These are phyloP conservation scores for Conringia planisiliqua DNA, from an alignment of 345 rosid species.

Conservation along the genomic window DNA sequence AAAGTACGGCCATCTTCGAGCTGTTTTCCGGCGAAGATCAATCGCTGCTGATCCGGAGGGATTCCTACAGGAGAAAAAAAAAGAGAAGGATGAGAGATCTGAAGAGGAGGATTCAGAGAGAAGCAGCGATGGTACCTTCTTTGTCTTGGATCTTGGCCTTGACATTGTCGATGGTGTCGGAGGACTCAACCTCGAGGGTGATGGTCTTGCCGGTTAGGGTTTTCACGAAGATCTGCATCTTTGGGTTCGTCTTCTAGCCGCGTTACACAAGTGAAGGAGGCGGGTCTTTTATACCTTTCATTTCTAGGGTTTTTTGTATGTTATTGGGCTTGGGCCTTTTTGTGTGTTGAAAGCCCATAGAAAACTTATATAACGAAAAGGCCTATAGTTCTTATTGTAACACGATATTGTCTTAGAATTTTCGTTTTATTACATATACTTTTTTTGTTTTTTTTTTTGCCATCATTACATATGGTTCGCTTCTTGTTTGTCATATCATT, in stretches of 20 bases:
- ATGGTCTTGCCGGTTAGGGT: slow-evolving; percentile 95
- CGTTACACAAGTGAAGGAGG: background rate
- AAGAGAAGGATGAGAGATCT: background rate
- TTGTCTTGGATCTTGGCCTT: slow-evolving; percentile 93
- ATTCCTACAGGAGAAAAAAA: slow-evolving; percentile 39
- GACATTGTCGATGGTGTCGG: slow-evolving; percentile 87
- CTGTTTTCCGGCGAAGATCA: slow-evolving; percentile 91
- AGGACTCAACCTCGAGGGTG: slow-evolving; percentile 91
- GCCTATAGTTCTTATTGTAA: too few relatives aligned
- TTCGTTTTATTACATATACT: too few relatives aligned
- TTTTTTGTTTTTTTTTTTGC: too few relatives aligned
- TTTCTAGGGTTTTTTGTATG: slow-evolving; percentile 24
- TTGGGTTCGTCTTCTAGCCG: slow-evolving; percentile 10
- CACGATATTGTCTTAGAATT: too few relatives aligned
- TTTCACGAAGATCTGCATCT: slow-evolving; percentile 93
- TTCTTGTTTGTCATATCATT: too few relatives aligned
- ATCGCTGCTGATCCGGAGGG: slow-evolving; percentile 90
- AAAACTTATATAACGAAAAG: too few relatives aligned
- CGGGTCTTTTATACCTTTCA: background rate
- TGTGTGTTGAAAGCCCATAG: too few relatives aligned
- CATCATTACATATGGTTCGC: too few relatives aligned
- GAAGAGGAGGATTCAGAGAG: background rate
- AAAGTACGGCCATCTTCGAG: slow-evolving; percentile 92
- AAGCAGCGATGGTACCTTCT: slow-evolving; percentile 46
- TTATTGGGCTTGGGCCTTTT: slow-evolving; percentile 8